A percentile compares a stretch with the other conserved stretches of the same genome.
Evolutionary conservation across 1,284 basidiomycete genomes (phyloP).

Genomic region (Chalciporus sp.): DNA sequence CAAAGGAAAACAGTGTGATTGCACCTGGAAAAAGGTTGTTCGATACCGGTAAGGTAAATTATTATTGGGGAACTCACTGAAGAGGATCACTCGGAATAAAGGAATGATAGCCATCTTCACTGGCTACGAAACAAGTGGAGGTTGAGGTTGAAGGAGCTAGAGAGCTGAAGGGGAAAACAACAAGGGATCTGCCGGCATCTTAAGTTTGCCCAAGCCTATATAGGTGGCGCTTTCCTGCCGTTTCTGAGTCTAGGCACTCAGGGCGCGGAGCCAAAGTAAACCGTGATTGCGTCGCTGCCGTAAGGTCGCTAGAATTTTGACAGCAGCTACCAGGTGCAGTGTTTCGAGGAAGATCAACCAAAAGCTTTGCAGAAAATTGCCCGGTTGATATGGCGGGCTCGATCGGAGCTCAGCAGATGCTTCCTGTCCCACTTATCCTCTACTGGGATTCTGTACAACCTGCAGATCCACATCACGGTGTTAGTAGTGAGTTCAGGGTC

Average conservation of each 20-base stretch:
- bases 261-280: not conserved
- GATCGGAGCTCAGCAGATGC: not conserved
- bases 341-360: not conserved
- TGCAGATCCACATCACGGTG: not conserved
- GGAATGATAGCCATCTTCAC: slow-evolving; percentile 27
- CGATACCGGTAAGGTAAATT: not conserved
- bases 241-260: no score
- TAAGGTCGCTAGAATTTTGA: slow-evolving; percentile 11
- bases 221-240: not conserved
- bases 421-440: not conserved
- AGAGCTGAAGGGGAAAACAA: not conserved
- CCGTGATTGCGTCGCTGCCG: not conserved
- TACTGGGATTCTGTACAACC: not conserved
- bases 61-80: slow-evolving; percentile 20
- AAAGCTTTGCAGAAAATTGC: not conserved
- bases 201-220: not conserved
- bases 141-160: not conserved
- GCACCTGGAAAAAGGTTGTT: slow-evolving; percentile 12
- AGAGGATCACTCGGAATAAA: slow-evolving; percentile 22
- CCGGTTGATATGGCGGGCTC: no score
- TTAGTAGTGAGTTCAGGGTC: no score
- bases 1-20: slow-evolving; percentile 18
- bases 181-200: not conserved
- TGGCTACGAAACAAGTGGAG: not conserved
- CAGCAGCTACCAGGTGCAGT: not conserved